These are phyloP conservation scores for Lactifluus pinguis DNA, from an alignment of 768 basidiomycete species.

Conservation along the genomic window DNA sequence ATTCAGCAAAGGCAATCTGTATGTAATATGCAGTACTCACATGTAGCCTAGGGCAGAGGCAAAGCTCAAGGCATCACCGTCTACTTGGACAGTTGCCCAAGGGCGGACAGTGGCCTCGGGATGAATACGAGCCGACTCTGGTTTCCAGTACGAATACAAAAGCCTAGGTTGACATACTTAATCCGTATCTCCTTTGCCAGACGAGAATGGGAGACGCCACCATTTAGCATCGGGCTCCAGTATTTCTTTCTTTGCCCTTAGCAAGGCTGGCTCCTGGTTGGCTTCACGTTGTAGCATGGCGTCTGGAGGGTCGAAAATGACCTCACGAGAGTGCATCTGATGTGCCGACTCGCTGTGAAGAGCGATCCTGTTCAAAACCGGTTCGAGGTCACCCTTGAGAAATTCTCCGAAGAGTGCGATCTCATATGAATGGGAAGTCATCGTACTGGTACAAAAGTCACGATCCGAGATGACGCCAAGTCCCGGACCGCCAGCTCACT, in stretches of 20 bases:
- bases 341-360: constrained; percentile 72
- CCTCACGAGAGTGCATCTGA: constrained; percentile 64
- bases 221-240: constrained; percentile 54
- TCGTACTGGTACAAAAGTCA: background rate
- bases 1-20: background rate
- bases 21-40: constrained; percentile 31
- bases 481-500: too few relatives aligned
- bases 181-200: background rate
- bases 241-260: constrained; percentile 71
- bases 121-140: constrained; percentile 74
- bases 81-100: constrained; percentile 71
- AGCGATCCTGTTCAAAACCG: constrained; percentile 74
- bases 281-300: constrained; percentile 51
- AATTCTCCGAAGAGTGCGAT: constrained; percentile 79
- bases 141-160: constrained; percentile 72
- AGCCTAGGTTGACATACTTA: constrained; percentile 37
- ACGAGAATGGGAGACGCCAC: constrained; percentile 30
- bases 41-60: constrained; percentile 72
- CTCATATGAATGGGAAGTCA: constrained; percentile 55
- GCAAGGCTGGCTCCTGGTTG: constrained; percentile 54
- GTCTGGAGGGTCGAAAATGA: constrained; percentile 76
- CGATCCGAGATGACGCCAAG: too few relatives aligned
- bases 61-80: constrained; percentile 73
- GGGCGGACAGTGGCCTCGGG: constrained; percentile 83
- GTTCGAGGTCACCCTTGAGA: constrained; percentile 63